Evolutionary conservation across 1,139 yeast genomes (phyloP), one percentile per base, ranked within the genome.

Genomic region (Sporopachydermia cereana): DNA sequence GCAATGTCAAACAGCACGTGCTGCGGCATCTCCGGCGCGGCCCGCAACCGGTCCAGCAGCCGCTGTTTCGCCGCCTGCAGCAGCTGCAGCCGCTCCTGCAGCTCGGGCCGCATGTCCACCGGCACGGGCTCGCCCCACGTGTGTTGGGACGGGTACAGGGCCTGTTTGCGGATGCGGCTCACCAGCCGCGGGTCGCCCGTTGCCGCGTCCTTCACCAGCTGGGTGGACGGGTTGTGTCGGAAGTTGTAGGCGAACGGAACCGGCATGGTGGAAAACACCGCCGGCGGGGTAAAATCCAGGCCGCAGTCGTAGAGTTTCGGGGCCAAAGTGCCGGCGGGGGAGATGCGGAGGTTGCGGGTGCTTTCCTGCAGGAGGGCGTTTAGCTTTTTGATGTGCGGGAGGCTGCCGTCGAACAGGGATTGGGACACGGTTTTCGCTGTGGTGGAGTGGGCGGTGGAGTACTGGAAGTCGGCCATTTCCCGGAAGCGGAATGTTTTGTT

Each of bases 381-480:
- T 27, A 24, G 42, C 42, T 24, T 7, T 16, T 25, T 24, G 41
- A 41, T 17, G 14, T 21, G 25, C 46, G 3, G 52, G 36, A 68
- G 59, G 50, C 72, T 61, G 4, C 75, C 71, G 0, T 61, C 49
- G 41, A 62, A 63, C 1, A 77, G 52, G 1, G 77, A 62, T 1
- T 60, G 53, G 36, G 67, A 58, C 47, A 76, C 65, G 29, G 66
- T 64, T 2, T 60, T 51, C 1, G 72, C 69, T 51, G 77, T 69
- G 1, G 66, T 57, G 14, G 84, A 81, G 51, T 76, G 71, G 46
- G 72, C 74, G 18, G 89, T 75, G 29, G 74, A 66, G 50, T 77
- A 74, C 59, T 89, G 98, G 59, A 86, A 91, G 62, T 91, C 98
- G 1, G 91, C 79, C 69, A 91, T 76, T 48, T 84, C 86, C 53